Percentiles rank a stretch among this genome's conserved stretches.
phyloP scores from a whole-genome alignment of 1,139 yeast genomes.

The Petasospora rhodanensis region DNA sequence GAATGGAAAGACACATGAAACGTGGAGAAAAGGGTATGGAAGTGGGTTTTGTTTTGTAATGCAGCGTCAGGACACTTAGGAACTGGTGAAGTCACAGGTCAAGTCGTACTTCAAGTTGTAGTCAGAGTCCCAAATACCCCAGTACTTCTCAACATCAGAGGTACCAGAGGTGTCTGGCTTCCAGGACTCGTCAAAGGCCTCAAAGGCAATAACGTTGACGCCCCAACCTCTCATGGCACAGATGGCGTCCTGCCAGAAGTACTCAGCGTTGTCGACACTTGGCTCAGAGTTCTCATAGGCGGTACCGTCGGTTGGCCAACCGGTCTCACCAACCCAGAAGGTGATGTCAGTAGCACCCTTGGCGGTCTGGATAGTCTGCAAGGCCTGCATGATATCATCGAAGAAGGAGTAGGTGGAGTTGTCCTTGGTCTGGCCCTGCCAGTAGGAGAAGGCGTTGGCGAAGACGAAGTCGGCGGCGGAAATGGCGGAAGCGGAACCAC shows the following conservation, averaged over 20 bases:
- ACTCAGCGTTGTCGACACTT: constrained; percentile 63
- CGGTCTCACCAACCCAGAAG: constrained; percentile 98
- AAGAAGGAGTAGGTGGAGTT: constrained; percentile 87
- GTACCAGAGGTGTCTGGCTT: constrained; percentile 88
- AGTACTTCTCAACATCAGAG: constrained; percentile 80
- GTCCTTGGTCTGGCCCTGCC: constrained; percentile 89
- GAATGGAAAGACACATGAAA: too few species aligned
- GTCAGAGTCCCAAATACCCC: constrained; percentile 79
- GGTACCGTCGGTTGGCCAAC: constrained; percentile 94
- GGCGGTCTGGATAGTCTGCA: constrained; percentile 75
- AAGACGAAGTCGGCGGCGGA: constrained; percentile 76
- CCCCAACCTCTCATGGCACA: constrained; percentile 97
- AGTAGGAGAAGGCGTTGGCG: constrained; percentile 95
- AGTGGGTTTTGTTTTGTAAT: not conserved
- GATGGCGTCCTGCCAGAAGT: constrained; percentile 81
- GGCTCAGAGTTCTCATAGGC: constrained; percentile 63
- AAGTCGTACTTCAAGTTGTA: constrained; percentile 55
- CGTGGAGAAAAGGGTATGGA: too few species aligned
- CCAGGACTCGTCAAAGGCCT: constrained; percentile 95
- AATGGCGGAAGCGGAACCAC: constrained; percentile 63
- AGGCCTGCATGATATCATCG: constrained; percentile 94
- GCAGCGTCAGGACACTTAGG: constrained; percentile 3
- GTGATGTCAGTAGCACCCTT: constrained; percentile 82
- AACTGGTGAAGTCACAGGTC: constrained; percentile 44
- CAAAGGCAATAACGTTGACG: constrained; percentile 84